Evolutionary conservation across 2,329 filamentous ascomycete genomes (phyloP).

Genomic region (Monosporascus sp.): DNA sequence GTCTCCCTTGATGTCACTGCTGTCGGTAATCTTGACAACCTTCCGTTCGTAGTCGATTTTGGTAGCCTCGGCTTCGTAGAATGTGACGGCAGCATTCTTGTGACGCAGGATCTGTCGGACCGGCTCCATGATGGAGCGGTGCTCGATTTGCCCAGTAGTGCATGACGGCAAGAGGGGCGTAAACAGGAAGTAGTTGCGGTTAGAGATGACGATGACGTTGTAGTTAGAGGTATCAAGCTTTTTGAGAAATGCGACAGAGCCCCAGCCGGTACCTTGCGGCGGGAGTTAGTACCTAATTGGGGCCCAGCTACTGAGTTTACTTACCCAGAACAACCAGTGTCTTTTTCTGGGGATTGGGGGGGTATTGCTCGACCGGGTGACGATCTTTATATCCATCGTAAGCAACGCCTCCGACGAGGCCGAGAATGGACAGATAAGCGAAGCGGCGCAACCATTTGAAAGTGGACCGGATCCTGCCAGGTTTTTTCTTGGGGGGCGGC

Average conservation of each 20-base stretch:
- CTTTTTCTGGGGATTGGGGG: conserved; percentile 86
- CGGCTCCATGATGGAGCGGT: conserved; percentile 99
- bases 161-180: conserved; percentile 95
- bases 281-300: no score
- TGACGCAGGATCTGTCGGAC: conserved; percentile 92
- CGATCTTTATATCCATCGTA: conserved; percentile 81
- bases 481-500: conserved; percentile 43
- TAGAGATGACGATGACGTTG: conserved; percentile 96
- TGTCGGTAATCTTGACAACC: conserved; percentile 83
- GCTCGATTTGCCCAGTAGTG: conserved; percentile 95
- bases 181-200: conserved; percentile 99
- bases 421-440: conserved; percentile 70
- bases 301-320: conserved; percentile 7
- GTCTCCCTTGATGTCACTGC: conserved; percentile 85
- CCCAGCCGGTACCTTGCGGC: conserved; percentile 83
- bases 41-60: conserved; percentile 92
- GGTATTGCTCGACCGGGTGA: conserved; percentile 72
- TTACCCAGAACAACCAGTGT: conserved; percentile 91
- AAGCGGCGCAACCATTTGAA: conserved; percentile 80
- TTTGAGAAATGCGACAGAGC: conserved; percentile 90
- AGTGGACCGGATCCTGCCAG: conserved; percentile 58
- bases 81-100: conserved; percentile 90
- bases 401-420: conserved; percentile 62
- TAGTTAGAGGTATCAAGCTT: conserved; percentile 99
- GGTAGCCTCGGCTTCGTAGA: conserved; percentile 95